phyloP scores from a whole-genome alignment of 148 eudicot genomes.

The Rhododendron ferrugineum region DNA sequence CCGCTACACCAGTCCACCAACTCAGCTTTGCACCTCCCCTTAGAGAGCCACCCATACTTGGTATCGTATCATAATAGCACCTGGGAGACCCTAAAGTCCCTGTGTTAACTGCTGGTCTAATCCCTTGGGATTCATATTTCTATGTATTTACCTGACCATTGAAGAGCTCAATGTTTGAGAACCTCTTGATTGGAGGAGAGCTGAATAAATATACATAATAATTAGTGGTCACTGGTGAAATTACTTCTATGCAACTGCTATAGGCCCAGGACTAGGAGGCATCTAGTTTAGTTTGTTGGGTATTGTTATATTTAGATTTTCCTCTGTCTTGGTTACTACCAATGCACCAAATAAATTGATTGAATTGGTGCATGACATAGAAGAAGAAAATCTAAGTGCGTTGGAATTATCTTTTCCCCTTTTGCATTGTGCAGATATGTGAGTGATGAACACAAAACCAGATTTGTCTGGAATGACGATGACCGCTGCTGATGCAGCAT shows the following conservation, averaged over 20 bases:
- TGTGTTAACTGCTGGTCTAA: background rate
- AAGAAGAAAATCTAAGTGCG: background rate
- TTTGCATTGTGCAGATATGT: conserved; percentile 43
- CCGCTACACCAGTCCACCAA: too few species aligned
- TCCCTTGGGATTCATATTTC: background rate
- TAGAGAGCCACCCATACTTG: too few species aligned
- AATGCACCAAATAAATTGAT: background rate
- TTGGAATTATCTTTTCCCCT: background rate
- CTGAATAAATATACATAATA: background rate
- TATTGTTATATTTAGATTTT: background rate
- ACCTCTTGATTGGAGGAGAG: background rate
- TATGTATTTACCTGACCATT: background rate
- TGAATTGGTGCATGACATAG: background rate
- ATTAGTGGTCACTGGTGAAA: background rate
- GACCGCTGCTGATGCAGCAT: conserved; percentile 64
- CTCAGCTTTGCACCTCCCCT: too few species aligned
- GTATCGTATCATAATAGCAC: too few species aligned
- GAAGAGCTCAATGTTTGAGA: background rate
- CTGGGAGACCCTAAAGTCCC: too few species aligned
- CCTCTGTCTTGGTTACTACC: background rate
- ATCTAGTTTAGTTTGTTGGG: background rate
- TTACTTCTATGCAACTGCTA: background rate
- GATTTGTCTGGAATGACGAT: conserved; percentile 50
- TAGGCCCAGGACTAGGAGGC: too few species aligned
- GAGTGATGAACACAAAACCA: conserved; percentile 71